A percentile compares a stretch with the other conserved stretches of the same genome.
These are phyloP conservation scores for Rhizomucor miehei DNA, from an alignment of 371 early-diverging fungal genomes.

Conservation along the genomic window DNA sequence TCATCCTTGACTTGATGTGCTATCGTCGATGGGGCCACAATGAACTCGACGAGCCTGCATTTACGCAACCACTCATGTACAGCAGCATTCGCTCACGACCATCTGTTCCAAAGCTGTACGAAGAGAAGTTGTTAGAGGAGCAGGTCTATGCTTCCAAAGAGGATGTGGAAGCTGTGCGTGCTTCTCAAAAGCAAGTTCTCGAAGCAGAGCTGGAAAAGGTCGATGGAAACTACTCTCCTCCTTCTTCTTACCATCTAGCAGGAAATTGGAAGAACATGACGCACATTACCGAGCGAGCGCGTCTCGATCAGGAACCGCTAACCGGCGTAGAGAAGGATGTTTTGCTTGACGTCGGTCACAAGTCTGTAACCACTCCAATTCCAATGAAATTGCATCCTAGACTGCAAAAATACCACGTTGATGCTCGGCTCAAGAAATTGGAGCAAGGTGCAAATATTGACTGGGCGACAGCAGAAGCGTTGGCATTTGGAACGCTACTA, in stretches of 20 bases:
- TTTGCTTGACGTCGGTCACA: conserved; percentile 67
- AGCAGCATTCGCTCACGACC: conserved; percentile 80
- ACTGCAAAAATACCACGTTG: conserved; percentile 85
- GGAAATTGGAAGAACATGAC: conserved; percentile 72
- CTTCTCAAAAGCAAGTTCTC: conserved; percentile 50
- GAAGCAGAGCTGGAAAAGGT: conserved; percentile 56
- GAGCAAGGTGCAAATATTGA: conserved; percentile 76
- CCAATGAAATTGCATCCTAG: conserved; percentile 80
- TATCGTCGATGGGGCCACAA: conserved; percentile 98
- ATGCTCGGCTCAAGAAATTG: conserved; percentile 70
- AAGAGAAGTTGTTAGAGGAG: conserved; percentile 59
- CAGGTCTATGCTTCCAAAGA: conserved; percentile 30
- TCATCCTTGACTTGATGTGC: conserved; percentile 90
- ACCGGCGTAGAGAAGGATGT: conserved; percentile 62
- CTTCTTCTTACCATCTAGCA: conserved; percentile 53
- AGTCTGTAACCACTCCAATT: conserved; percentile 67
- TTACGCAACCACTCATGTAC: conserved; percentile 97
- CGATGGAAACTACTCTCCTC: conserved; percentile 39
- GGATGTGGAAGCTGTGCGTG: conserved; percentile 54
- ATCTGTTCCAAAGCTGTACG: conserved; percentile 82
- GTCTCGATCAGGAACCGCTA: conserved; percentile 15
- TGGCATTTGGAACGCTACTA: conserved; percentile 90
- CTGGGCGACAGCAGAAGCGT: conserved; percentile 96
- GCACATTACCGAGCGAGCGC: conserved; percentile 31
- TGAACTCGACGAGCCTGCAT: conserved; percentile 96